A percentile compares a stretch with the other conserved stretches of the same genome.
Evolutionary conservation across 148 eudicot species (phyloP).

Genomic region (Rhododendron henanense): DNA sequence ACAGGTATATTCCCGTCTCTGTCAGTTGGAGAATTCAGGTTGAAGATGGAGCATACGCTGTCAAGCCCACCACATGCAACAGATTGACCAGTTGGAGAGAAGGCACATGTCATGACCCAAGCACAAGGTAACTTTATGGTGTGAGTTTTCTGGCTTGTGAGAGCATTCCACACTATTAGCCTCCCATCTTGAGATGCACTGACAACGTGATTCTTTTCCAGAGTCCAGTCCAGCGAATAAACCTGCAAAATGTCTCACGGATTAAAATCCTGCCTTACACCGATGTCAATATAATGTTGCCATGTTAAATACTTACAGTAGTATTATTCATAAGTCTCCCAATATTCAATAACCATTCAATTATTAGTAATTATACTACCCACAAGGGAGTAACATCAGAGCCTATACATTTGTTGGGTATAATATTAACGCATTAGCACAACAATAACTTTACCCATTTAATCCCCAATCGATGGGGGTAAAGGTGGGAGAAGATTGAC

Average conservation of each 20-base stretch:
- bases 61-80: slow-evolving; percentile 99
- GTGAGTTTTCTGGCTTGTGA: slow-evolving; percentile 98
- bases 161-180: slow-evolving; percentile 93
- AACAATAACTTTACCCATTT: background rate
- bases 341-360: background rate
- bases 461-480: background rate
- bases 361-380: background rate
- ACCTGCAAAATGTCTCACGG: slow-evolving; percentile 44
- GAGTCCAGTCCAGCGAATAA: slow-evolving; percentile 92
- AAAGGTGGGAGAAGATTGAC: background rate
- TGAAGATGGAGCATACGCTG: slow-evolving; percentile 86
- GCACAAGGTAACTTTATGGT: slow-evolving; percentile 95
- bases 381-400: background rate
- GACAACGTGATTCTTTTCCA: slow-evolving; percentile 87
- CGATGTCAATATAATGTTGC: background rate
- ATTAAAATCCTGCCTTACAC: background rate
- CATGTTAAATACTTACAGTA: background rate
- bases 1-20: slow-evolving; percentile 80
- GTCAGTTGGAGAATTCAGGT: slow-evolving; percentile 71
- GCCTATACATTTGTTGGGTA: background rate
- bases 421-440: background rate
- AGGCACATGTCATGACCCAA: slow-evolving; percentile 98
- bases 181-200: slow-evolving; percentile 99
- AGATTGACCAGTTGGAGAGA: slow-evolving; percentile 88
- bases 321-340: background rate